phyloP scores from a whole-genome alignment of 371 early-diverging fungal genomes.

The Mucor circinelloides region DNA sequence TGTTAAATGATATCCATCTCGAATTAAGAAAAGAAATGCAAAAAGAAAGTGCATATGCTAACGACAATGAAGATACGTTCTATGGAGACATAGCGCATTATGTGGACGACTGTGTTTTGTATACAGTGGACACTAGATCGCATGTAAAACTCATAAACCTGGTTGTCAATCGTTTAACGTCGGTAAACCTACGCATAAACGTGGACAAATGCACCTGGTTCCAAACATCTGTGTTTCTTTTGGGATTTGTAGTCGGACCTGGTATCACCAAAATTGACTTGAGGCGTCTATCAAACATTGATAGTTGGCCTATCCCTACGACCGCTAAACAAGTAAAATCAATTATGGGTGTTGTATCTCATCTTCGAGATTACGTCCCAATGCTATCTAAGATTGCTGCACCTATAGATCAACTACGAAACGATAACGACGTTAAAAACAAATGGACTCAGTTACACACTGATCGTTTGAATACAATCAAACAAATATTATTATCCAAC shows the following conservation, averaged over 20 bases:
- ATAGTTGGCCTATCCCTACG: too few species aligned
- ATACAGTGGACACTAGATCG: neutral
- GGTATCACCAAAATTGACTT: too few species aligned
- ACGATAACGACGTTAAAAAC: neutral
- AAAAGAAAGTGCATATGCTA: neutral
- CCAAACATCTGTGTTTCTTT: too few species aligned
- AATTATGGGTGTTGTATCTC: too few species aligned
- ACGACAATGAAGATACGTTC: neutral
- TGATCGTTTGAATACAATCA: neutral
- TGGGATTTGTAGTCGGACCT: too few species aligned
- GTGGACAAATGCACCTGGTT: too few species aligned
- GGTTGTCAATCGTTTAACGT: constrained; percentile 11
- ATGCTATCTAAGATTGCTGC: neutral
- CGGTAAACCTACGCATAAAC: too few species aligned
- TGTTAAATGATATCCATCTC: neutral
- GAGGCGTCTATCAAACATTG: too few species aligned
- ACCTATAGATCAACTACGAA: constrained; percentile 3
- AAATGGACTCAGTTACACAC: constrained; percentile 8
- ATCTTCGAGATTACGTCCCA: constrained; percentile 14
- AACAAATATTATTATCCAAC: neutral
- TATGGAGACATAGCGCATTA: neutral
- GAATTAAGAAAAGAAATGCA: constrained; percentile 1
- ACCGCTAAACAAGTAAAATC: too few species aligned
- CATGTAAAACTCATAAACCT: constrained; percentile 11
- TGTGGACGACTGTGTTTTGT: neutral